Base-by-base conservation (phyloP, 1,139 yeast species). In the Pichiaceae sp. region DNA sequence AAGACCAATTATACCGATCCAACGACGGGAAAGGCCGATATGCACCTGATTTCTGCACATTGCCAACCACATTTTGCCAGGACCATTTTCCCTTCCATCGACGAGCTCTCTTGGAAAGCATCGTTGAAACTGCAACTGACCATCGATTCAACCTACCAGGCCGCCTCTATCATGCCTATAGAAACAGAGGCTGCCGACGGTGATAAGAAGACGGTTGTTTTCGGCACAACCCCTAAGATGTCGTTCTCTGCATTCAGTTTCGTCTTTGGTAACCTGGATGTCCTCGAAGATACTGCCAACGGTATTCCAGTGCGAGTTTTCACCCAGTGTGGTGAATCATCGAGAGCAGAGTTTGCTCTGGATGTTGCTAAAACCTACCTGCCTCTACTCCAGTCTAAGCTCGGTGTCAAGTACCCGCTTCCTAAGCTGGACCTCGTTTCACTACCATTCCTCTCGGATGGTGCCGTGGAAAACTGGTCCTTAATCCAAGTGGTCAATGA, bases 381-480 rank as follows among this genome's bases (percentile, higher is more conserved):
- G 23, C 78, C 80, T 3, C 41, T 57, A 7, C 40, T 72, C 31
- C 72, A 66, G 39, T 36, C 53, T 0, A 56, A 64, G 24, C 67
- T 80, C 37, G 62, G 64, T 0, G 52, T 52, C 12, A 44, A 51
- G 2, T 80, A 66, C 47, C 89, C 89, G 1, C 59, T 78, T 44
- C 59, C 63, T 4, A 82, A 82, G 47, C 56, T 81, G 29, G 91
- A 81, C 50, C 59, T 82, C 33, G 71, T 78, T 2, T 72, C 82
- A 1, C 54, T 82, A 12, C 91, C 91, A 5, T 79, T 76, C 47
- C 63, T 82, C 41, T 66, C 75, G 25, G 89, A 81, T 54, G 82
- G 84, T 41, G 91, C 84, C 4, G 82, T 80, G 78, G 93, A 82
- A 53, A 80, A 81, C 51, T 78, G 82, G 74, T 83, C 85, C 3